Evolutionary conservation across 2,329 filamentous ascomycete genomes (phyloP).

Genomic region (Trichoderma endophyticum): DNA sequence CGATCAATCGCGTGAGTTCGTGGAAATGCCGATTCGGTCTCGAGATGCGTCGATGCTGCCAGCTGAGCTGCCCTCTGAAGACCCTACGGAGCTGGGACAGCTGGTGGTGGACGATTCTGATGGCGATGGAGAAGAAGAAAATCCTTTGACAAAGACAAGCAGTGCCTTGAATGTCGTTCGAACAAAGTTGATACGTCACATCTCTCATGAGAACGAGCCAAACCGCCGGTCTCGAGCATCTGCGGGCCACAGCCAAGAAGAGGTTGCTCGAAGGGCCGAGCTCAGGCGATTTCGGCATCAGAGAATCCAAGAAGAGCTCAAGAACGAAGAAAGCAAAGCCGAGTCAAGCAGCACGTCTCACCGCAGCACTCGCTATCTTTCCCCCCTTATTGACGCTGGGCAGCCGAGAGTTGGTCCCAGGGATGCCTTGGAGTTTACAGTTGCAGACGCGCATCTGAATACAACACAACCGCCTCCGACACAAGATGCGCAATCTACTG

Average conservation of each 20-base stretch:
- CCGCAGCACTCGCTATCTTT: slow-evolving; percentile 26
- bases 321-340: slow-evolving; percentile 42
- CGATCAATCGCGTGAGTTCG: background rate
- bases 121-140: slow-evolving; percentile 34
- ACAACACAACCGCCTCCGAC: background rate
- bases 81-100: slow-evolving; percentile 31
- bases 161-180: slow-evolving; percentile 46
- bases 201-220: slow-evolving; percentile 44
- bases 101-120: slow-evolving; percentile 40
- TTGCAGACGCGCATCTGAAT: background rate
- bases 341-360: slow-evolving; percentile 30
- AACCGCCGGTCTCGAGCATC: slow-evolving; percentile 41
- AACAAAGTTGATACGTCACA: slow-evolving; percentile 42
- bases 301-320: slow-evolving; percentile 57
- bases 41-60: background rate
- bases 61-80: background rate
- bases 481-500: background rate
- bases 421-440: slow-evolving; percentile 48
- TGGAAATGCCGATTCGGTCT: background rate
- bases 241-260: slow-evolving; percentile 48
- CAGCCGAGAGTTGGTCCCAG: slow-evolving; percentile 42
- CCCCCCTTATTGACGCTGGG: slow-evolving; percentile 29
- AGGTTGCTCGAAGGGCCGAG: slow-evolving; percentile 54
- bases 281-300: slow-evolving; percentile 53
- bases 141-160: slow-evolving; percentile 31